Percentiles rank a stretch among this genome's conserved stretches.
These are phyloP conservation scores for Colletotrichum chlorophyti DNA, from an alignment of 2,329 filamentous ascomycete species.

Conservation along the genomic window DNA sequence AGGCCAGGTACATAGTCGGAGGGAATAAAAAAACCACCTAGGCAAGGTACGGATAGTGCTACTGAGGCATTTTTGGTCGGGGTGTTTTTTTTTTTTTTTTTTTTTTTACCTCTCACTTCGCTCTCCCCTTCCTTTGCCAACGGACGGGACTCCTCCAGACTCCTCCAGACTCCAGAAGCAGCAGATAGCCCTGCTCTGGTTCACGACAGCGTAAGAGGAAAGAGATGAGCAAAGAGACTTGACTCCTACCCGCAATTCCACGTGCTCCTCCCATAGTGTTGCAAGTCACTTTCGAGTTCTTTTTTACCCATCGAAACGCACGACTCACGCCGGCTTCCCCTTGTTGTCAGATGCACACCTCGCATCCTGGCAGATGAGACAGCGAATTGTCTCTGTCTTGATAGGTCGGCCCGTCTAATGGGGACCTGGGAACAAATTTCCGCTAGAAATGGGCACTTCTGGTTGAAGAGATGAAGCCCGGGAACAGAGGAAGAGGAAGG, in stretches of 20 bases:
- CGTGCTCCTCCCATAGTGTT: constrained; percentile 7
- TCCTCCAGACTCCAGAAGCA: no score
- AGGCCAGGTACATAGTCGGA: neutral
- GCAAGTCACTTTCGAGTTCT: constrained; percentile 28
- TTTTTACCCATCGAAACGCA: constrained; percentile 24
- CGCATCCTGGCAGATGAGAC: constrained; percentile 30
- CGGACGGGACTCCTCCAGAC: no score
- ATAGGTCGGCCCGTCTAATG: constrained; percentile 30
- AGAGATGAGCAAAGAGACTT: constrained; percentile 13
- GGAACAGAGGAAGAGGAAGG: no score
- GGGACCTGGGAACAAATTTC: constrained; percentile 23
- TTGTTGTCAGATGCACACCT: constrained; percentile 26
- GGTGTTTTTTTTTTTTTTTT: no score
- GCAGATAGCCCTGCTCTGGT: no score
- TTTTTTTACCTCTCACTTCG: no score
- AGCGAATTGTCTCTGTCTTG: constrained; percentile 28
- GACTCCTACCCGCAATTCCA: constrained; percentile 14
- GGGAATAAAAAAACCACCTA: no score
- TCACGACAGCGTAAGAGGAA: no score
- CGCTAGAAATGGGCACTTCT: constrained; percentile 25
- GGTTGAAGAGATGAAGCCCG: no score
- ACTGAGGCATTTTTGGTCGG: constrained; percentile 30
- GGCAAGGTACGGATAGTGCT: constrained; percentile 15
- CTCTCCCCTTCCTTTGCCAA: no score
- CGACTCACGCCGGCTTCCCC: constrained; percentile 29